Percentiles rank a stretch among this genome's conserved stretches.
Evolutionary conservation across 257 asterid genomes (phyloP).

Genomic region (Perilla frutescens): DNA sequence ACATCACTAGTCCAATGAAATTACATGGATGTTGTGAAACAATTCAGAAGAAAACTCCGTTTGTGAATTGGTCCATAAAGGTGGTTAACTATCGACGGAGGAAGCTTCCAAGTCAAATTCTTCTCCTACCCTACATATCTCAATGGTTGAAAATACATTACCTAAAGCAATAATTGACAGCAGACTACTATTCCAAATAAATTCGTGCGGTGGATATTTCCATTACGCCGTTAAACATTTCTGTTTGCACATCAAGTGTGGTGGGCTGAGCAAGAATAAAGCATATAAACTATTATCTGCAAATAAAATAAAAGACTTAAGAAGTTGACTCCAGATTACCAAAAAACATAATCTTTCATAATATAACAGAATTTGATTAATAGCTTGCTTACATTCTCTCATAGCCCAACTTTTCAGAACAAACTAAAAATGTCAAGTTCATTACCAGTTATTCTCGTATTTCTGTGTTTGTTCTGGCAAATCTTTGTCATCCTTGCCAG

Average conservation of each 20-base stretch:
- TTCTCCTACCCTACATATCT: background rate
- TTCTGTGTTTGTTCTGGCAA: slow-evolving; percentile 33
- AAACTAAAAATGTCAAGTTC: slow-evolving; percentile 22
- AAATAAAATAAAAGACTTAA: slow-evolving; percentile 18
- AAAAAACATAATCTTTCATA: background rate
- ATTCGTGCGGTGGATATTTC: slow-evolving; percentile 1
- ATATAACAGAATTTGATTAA: background rate
- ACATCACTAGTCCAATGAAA: background rate
- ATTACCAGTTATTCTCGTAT: slow-evolving; percentile 23
- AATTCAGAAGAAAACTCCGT: background rate
- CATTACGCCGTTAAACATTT: background rate
- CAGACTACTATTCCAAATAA: background rate
- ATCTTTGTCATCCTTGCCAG: slow-evolving; percentile 33
- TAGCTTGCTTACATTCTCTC: background rate
- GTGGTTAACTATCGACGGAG: background rate
- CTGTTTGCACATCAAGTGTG: background rate
- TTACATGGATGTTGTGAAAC: background rate
- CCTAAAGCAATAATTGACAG: slow-evolving; percentile 5
- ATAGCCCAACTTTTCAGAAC: background rate
- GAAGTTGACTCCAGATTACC: slow-evolving; percentile 26
- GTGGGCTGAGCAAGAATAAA: background rate
- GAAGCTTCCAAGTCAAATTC: slow-evolving; percentile 22
- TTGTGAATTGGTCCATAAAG: background rate
- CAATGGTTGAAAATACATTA: too few species aligned
- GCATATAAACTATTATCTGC: too few species aligned